These are phyloP conservation scores for Fraxinus ornus DNA, from an alignment of 305 asterid genomes.

Conservation along the genomic window DNA sequence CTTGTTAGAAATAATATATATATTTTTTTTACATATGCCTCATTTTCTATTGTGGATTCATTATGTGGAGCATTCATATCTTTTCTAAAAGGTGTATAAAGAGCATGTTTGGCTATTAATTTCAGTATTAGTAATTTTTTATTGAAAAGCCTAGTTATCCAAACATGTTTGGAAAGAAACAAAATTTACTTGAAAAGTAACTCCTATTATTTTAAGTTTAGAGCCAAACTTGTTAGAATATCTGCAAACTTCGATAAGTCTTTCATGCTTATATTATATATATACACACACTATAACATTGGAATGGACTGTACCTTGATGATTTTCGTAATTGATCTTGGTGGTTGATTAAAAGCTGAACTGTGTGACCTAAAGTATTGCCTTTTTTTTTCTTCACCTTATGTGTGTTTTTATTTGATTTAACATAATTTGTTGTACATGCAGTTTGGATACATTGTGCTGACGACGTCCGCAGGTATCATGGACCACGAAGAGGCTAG, in stretches of 20 bases:
- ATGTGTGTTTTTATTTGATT: neutral
- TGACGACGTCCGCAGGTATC: neutral
- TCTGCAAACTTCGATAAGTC: neutral
- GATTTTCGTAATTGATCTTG: neutral
- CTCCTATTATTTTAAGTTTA: neutral
- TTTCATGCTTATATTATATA: neutral
- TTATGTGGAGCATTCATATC: neutral
- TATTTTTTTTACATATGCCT: neutral
- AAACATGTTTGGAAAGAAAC: neutral
- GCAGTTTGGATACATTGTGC: neutral
- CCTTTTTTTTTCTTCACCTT: neutral
- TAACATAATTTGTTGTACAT: neutral
- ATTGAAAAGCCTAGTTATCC: neutral
- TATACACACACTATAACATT: neutral
- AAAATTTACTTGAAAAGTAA: neutral
- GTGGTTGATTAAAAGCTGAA: neutral
- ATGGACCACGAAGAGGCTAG: constrained; percentile 3
- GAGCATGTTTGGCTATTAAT: neutral
- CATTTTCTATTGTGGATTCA: neutral
- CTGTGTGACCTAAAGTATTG: neutral
- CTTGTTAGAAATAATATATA: neutral
- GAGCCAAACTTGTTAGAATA: neutral
- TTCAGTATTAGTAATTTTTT: neutral
- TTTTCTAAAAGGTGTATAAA: neutral
- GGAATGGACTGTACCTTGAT: neutral